Evolutionary conservation across 164 flowering plant species (phyloP).

Genomic region (Annona cherimola): DNA sequence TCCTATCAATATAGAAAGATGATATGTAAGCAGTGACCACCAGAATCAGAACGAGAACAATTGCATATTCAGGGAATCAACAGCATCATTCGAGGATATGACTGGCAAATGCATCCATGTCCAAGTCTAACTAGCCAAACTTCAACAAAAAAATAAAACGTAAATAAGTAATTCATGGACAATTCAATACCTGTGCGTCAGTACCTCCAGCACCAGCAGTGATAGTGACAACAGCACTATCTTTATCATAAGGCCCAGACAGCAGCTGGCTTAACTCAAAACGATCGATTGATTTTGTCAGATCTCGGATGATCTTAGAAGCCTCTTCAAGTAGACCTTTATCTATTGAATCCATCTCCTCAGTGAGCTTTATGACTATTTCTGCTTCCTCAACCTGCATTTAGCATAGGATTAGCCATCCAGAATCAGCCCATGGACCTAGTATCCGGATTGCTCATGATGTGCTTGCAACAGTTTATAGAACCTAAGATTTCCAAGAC

Average conservation of each 20-base stretch:
- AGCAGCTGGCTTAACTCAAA: constrained; percentile 89
- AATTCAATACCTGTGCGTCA: constrained; percentile 81
- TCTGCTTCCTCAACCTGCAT: constrained; percentile 91
- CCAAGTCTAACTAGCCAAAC: not conserved
- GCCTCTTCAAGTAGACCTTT: constrained; percentile 85
- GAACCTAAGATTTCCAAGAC: not conserved
- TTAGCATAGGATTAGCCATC: not conserved
- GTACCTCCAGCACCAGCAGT: constrained; percentile 99
- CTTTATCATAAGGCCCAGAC: constrained; percentile 95
- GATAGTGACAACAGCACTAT: constrained; percentile 80
- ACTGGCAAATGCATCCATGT: not conserved
- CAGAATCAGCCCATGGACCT: not conserved
- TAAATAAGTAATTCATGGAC: not conserved
- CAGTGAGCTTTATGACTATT: constrained; percentile 75
- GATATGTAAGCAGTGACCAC: not conserved
- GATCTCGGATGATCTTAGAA: constrained; percentile 39
- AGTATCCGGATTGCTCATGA: no score
- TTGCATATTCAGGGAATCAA: not conserved
- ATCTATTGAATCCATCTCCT: constrained; percentile 88
- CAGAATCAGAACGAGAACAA: not conserved
- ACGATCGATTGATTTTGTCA: constrained; percentile 69
- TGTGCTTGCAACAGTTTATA: no score
- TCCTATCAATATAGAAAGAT: not conserved
- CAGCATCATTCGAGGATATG: not conserved
- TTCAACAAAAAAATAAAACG: not conserved